Percentiles rank a stretch among this genome's conserved stretches.
Conservation (phyloP, 208 protist species). For the Blastocrithidia nonstop region DNA sequence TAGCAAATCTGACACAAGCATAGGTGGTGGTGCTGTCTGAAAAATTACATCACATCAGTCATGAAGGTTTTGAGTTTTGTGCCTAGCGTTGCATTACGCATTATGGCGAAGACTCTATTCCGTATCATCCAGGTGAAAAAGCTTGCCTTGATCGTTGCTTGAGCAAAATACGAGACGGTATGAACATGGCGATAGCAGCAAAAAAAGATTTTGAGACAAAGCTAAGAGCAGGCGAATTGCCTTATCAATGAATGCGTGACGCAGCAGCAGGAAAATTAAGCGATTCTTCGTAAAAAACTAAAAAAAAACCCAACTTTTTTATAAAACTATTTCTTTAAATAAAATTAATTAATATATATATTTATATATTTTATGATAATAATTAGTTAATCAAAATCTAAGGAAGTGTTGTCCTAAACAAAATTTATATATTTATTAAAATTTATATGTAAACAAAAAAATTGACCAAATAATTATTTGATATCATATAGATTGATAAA, state of each 20-base stretch:
- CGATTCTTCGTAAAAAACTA: background rate
- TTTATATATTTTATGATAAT: background rate
- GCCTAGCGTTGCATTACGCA: conserved; percentile 43
- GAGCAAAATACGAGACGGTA: conserved; percentile 39
- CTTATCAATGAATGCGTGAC: conserved; percentile 72
- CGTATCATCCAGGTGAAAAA: conserved; percentile 67
- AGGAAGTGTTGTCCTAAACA: background rate
- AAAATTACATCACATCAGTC: conserved; percentile 27
- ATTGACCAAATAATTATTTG: background rate
- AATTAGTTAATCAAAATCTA: background rate
- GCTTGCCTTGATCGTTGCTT: conserved; percentile 60
- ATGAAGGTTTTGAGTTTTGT: conserved; percentile 57
- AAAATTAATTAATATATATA: background rate
- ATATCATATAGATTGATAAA: background rate
- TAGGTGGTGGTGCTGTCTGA: conserved; percentile 55
- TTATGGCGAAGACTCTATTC: conserved; percentile 65
- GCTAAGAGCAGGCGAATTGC: conserved; percentile 41
- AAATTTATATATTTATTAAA: background rate
- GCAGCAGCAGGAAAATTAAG: conserved; percentile 17
- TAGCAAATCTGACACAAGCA: conserved; percentile 31
- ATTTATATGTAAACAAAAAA: background rate
- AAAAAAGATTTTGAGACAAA: conserved; percentile 55
- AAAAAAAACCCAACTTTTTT: background rate
- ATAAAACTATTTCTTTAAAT: background rate
- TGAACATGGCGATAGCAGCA: conserved; percentile 33